Base-by-base conservation (phyloP, 1,284 basidiomycete species). In the Phylloporus sp. region DNA sequence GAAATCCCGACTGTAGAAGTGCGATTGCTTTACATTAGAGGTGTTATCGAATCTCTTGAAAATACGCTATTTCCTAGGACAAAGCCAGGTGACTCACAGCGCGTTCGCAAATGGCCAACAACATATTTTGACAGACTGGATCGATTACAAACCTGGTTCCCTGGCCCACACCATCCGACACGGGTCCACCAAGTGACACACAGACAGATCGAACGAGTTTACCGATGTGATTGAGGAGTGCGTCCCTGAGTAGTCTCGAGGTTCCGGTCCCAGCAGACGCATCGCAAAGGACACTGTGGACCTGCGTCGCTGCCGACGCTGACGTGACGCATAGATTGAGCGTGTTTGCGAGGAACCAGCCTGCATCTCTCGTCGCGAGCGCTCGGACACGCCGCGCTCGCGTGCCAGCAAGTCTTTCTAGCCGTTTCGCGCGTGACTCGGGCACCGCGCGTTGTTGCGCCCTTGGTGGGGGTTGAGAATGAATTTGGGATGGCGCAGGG, bases 21-120 rank as follows among this genome's bases (percentile, higher is more conserved):
- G n/a, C n/a, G n/a, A n/a, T n/a, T n/a, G n/a, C n/a, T n/a, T n/a
- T n/a, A n/a, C n/a, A n/a, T n/a, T n/a, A n/a, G n/a, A n/a, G n/a
- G n/a, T n/a, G n/a, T n/a, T n/a, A n/a, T n/a, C n/a, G n/a, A n/a
- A n/a, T n/a, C n/a, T n/a, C n/a, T n/a, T n/a, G n/a, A n/a, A n/a
- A n/a, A n/a, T n/a, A n/a, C n/a, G n/a, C n/a, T n/a, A n/a, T n/a
- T n/a, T n/a, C n/a, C n/a, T n/a, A n/a, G n/a, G n/a, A n/a, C n/a
- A n/a, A n/a, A n/a, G n/a, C n/a, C n/a, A 73, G 66, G n/a, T 61
- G 46, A 40, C 62, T 31, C 56, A 76, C 39, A 26, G 70, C 64
- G 20, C 65, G 69, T 58, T 76, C 74, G 49, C 72, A 74, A 11
- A 67, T 62, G 39, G 74, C 72, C 18, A 75, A 34, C 37, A 76